Conservation (phyloP, 306 rosid genomes). For the Lathyrus tuberosus region DNA sequence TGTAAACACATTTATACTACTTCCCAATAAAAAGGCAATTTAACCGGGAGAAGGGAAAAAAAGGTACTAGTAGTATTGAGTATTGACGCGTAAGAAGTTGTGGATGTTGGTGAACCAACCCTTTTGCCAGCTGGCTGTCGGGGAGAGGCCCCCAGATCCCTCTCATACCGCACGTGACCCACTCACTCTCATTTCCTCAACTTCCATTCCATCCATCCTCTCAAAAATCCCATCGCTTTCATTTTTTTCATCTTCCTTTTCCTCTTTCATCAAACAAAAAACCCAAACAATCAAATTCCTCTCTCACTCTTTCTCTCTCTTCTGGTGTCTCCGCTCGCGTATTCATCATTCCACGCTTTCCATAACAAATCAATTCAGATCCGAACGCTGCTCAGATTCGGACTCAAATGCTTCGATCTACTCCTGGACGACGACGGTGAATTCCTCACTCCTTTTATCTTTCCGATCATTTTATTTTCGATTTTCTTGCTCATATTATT, state of each 20-base stretch:
- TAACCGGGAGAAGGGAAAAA: background rate
- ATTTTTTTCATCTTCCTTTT: constrained; percentile 5
- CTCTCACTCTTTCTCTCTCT: constrained; percentile 33
- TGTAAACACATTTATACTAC: too few species aligned
- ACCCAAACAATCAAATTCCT: constrained; percentile 50
- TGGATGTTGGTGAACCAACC: constrained; percentile 97
- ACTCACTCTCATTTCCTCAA: constrained; percentile 42
- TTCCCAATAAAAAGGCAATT: too few species aligned
- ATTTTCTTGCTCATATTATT: background rate
- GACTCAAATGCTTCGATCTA: constrained; percentile 73
- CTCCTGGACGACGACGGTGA: constrained; percentile 56
- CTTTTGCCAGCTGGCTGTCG: constrained; percentile 98
- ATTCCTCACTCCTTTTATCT: constrained; percentile 25
- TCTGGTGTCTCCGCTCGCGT: too few species aligned
- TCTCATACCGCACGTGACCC: constrained; percentile 83
- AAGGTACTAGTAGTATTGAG: constrained; percentile 27
- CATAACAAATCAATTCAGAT: constrained; percentile 45
- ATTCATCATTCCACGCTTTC: constrained; percentile 13
- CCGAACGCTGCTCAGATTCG: constrained; percentile 48
- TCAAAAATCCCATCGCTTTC: constrained; percentile 53
- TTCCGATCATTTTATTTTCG: constrained; percentile 9
- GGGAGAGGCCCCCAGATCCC: constrained; percentile 78
- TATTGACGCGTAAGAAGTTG: constrained; percentile 84
- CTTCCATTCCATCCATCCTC: background rate
- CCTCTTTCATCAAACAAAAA: constrained; percentile 45